Percentiles rank a stretch among this genome's conserved stretches.
These are phyloP conservation scores for Blastobotrys peoriensis DNA, from an alignment of 805 yeast species.

Conservation along the genomic window DNA sequence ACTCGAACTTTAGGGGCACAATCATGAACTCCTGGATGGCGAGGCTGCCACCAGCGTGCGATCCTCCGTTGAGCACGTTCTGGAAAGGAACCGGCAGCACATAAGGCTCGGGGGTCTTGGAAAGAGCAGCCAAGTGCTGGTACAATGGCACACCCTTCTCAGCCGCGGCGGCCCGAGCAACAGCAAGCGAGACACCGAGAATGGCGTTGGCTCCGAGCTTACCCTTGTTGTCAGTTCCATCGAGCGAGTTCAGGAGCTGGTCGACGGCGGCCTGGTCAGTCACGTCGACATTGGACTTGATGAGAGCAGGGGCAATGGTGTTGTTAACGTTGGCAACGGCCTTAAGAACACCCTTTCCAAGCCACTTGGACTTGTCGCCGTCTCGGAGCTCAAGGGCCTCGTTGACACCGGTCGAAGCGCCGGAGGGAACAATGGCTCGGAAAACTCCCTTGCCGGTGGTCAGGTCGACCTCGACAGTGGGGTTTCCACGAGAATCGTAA, in stretches of 20 bases:
- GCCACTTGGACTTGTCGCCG: conserved; percentile 95
- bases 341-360: conserved; percentile 96
- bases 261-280: conserved; percentile 83
- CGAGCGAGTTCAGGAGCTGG: conserved; percentile 76
- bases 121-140: conserved; percentile 77
- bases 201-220: conserved; percentile 98
- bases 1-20: conserved; percentile 86
- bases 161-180: conserved; percentile 97
- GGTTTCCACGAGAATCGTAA: conserved; percentile 98
- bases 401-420: conserved; percentile 98
- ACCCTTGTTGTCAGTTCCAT: conserved; percentile 96
- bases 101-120: conserved; percentile 73
- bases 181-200: conserved; percentile 96
- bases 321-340: conserved; percentile 96
- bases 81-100: conserved; percentile 98
- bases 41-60: conserved; percentile 99
- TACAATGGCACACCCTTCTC: conserved; percentile 90
- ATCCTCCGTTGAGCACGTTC: conserved; percentile 98
- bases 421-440: conserved; percentile 98
- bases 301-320: conserved; percentile 88
- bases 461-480: conserved; percentile 98
- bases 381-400: conserved; percentile 99
- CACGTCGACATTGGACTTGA: conserved; percentile 76
- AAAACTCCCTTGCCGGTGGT: conserved; percentile 87
- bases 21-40: conserved; percentile 99